phyloP scores from a whole-genome alignment of 108 stramenopile species.

The Cylindrotheca closterium region DNA sequence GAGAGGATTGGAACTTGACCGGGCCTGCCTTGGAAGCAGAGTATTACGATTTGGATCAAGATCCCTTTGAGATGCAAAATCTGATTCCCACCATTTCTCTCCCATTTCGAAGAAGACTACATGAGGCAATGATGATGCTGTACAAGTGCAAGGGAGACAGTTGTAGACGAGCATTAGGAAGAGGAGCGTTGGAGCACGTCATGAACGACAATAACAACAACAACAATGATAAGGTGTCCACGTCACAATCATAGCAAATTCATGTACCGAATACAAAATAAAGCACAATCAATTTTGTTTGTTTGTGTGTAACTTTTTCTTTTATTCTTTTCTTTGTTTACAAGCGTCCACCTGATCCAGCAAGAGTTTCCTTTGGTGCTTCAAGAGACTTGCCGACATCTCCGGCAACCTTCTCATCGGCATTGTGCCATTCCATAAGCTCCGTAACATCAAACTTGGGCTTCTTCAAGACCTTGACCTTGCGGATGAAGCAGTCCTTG shows the following conservation, averaged over 20 bases:
- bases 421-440: constrained; percentile 99
- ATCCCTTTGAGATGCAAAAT: constrained; percentile 39
- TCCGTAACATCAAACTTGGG: constrained; percentile 99
- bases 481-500: constrained; percentile 99
- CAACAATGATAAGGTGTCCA: too few relatives aligned
- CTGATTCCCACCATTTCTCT: not conserved
- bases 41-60: constrained; percentile 35
- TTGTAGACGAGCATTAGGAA: not conserved
- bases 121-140: not conserved
- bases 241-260: not conserved
- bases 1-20: constrained; percentile 14
- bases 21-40: constrained; percentile 32
- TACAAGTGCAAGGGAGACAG: not conserved
- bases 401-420: constrained; percentile 79
- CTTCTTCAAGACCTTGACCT: constrained; percentile 99
- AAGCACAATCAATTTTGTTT: not conserved
- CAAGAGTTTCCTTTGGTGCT: constrained; percentile 72
- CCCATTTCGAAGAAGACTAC: not conserved
- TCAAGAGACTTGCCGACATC: constrained; percentile 81
- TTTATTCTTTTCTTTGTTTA: too few relatives aligned
- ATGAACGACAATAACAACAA: not conserved
- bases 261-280: not conserved
- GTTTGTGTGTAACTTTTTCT: not conserved
- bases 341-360: constrained; percentile 91
- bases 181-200: not conserved